phyloP scores from a whole-genome alignment of 371 early-diverging fungal species.

The Mortierella polycephala region DNA sequence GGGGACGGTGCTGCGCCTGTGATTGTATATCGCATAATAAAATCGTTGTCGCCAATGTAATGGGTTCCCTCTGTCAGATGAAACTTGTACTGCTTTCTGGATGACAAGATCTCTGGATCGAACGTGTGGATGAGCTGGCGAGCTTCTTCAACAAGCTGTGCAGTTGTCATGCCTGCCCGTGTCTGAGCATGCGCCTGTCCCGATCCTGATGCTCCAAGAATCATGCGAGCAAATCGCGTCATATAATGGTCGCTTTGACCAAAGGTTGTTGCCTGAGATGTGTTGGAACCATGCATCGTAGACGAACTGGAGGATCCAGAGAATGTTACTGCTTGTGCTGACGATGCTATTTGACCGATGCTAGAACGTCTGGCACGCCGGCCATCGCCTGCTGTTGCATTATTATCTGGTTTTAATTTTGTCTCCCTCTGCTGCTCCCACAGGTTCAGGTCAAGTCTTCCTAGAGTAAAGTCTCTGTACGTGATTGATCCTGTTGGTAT shows the following conservation, averaged over 20 bases:
- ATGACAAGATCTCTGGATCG: constrained; percentile 23
- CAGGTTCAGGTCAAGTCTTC: constrained; percentile 28
- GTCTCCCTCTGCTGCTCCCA: constrained; percentile 26
- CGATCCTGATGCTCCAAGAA: constrained; percentile 15
- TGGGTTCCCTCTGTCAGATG: constrained; percentile 24
- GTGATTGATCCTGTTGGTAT: background rate
- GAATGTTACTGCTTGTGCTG: background rate
- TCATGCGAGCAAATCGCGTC: constrained; percentile 18
- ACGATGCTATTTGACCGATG: constrained; percentile 5
- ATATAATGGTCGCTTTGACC: constrained; percentile 22
- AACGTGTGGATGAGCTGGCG: constrained; percentile 23
- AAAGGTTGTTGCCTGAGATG: background rate
- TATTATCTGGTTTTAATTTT: too few species aligned
- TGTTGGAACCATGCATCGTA: background rate
- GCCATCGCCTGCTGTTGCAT: background rate
- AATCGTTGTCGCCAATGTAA: constrained; percentile 37
- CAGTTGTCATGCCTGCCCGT: constrained; percentile 11
- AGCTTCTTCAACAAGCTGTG: constrained; percentile 25
- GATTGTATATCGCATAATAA: constrained; percentile 40
- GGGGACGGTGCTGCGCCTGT: background rate
- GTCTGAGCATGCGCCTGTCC: constrained; percentile 5
- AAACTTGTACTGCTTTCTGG: constrained; percentile 42
- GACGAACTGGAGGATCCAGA: constrained; percentile 1
- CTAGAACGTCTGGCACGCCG: constrained; percentile 5
- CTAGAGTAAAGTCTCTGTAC: constrained; percentile 10